Base-by-base conservation (phyloP, 2,329 filamentous ascomycete genomes). In the Neocucurbitaria cava region DNA sequence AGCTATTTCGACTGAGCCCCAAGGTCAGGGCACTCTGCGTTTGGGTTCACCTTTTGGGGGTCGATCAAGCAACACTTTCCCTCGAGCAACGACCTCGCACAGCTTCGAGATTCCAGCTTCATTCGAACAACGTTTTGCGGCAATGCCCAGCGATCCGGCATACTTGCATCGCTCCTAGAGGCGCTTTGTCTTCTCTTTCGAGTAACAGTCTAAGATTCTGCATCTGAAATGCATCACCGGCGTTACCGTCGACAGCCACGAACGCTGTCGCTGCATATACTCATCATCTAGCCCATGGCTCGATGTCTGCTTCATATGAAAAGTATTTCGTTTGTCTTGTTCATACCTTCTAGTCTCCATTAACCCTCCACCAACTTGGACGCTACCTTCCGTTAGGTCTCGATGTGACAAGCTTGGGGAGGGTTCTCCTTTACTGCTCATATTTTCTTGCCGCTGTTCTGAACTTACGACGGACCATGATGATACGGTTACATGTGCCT, bases 21-120 rank as follows among this genome's bases (percentile, higher is more conserved):
- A 65, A 30, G 72, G 70, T n/a, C 77, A 78, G 53, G 73, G 73
- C 2, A 75, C 77, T 1, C 73, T 77, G 39, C 78, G 80, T 31
- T 73, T 82, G 1, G 79, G 79, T 7, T 82, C 80, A 38, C 80
- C 80, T 1, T 82, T 82, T 56, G 72, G 72, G 35, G 75, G 77
- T 49, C 71, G 73, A 23, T 65, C 77, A 6, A 72, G 64, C 46
- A 80, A 80, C 57, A 82, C 79, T 5, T 82, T 82, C 55, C 80
- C 80, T 15, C 76, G 80, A 46, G 75, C 75, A 52, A 75, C 71
- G 23, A 68, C 71, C 7, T 70, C 73, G 13, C 71, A 73, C 45
- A 68, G 69, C 44, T 76, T 77, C 36, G 74, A 77, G 56, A 64
- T 66, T 33, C 62, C 74, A 18, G 68, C 66, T 36, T 77, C 73